Evolutionary conservation across 2,329 filamentous ascomycete genomes (phyloP), one percentile per base, ranked within the genome.

Genomic region (Clonostachys sp.): DNA sequence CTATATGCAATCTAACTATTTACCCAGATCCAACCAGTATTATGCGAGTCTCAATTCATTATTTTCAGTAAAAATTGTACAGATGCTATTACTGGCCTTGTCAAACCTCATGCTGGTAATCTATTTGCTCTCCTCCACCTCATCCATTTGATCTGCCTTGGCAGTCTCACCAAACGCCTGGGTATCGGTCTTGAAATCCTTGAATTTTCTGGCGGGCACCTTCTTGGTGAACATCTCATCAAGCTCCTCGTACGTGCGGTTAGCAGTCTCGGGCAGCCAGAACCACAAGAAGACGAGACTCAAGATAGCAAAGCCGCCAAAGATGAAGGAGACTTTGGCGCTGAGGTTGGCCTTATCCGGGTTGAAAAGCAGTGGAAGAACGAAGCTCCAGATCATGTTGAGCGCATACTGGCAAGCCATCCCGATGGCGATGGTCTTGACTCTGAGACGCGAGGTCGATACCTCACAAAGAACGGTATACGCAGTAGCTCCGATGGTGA

Each of bases 341-440:
- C 60, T 62, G 6, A 70, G 53, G 41, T 70, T 63, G 6, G 51
- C 67, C 34, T 66, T 53, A 33, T 68, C 66, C 0, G 65, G 66
- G 42, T 70, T 70, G 9, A 71, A 61, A 65, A 72, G 68, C 48
- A 71, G 72, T 0, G 70, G 69, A n/a, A 68, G 63, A 2, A 61
- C 61, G 45, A 72, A 68, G 47, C 63, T 66, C 57, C 72, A 66
- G 9, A 66, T 57, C n/a, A 66, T 57, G 4, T 67, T 67, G 58
- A 63, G 61, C 13, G 64, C 51, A 2, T 61, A 61, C 33, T 71
- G 65, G 1, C 61, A 66, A 5, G 67, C 66, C 1, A 66, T 70
- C 2, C 67, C 62, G 1, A 70, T 53, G 2, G 62, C 64, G 47
- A 68, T 67, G 0, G 67, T 68, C 7, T 61, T 58, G 5, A 66